Conservation (phyloP, 2,329 filamentous ascomycete genomes). For the Sporothrix phasma region DNA sequence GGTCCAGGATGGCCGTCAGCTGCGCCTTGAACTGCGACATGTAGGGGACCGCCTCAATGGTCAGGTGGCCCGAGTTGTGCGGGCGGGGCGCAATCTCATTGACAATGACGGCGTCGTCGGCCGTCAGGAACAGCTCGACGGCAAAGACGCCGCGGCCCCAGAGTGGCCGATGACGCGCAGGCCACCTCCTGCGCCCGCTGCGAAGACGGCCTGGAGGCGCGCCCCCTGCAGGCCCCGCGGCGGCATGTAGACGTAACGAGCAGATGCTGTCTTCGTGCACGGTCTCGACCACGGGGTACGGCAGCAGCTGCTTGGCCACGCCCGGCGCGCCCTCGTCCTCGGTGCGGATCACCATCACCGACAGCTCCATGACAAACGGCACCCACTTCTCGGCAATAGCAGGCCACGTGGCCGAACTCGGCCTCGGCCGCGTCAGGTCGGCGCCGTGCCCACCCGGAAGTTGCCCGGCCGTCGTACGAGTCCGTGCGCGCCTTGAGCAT, state of each 20-base stretch:
- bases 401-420: slow-evolving; percentile 56
- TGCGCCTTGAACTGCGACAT: slow-evolving; percentile 89
- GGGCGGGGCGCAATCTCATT: slow-evolving; percentile 77
- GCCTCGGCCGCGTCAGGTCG: slow-evolving; percentile 53
- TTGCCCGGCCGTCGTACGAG: slow-evolving; percentile 85
- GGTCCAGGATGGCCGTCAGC: slow-evolving; percentile 69
- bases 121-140: slow-evolving; percentile 86
- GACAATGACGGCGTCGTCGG: slow-evolving; percentile 60
- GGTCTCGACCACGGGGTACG: slow-evolving; percentile 88
- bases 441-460: slow-evolving; percentile 37
- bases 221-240: slow-evolving; percentile 45
- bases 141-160: slow-evolving; percentile 90
- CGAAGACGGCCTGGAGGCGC: slow-evolving; percentile 50
- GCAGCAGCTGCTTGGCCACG: slow-evolving; percentile 41
- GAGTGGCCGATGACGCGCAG: slow-evolving; percentile 67
- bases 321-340: slow-evolving; percentile 48
- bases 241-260: slow-evolving; percentile 75
- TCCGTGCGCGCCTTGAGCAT: slow-evolving; percentile 89
- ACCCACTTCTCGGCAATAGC: slow-evolving; percentile 91
- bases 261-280: slow-evolving; percentile 93
- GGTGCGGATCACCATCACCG: slow-evolving; percentile 90
- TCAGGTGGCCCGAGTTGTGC: slow-evolving; percentile 93
- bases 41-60: slow-evolving; percentile 80
- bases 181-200: slow-evolving; percentile 66
- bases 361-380: slow-evolving; percentile 74